These are phyloP conservation scores for Xylaria sp. DNA, from an alignment of 2,329 filamentous ascomycete genomes.

Conservation along the genomic window DNA sequence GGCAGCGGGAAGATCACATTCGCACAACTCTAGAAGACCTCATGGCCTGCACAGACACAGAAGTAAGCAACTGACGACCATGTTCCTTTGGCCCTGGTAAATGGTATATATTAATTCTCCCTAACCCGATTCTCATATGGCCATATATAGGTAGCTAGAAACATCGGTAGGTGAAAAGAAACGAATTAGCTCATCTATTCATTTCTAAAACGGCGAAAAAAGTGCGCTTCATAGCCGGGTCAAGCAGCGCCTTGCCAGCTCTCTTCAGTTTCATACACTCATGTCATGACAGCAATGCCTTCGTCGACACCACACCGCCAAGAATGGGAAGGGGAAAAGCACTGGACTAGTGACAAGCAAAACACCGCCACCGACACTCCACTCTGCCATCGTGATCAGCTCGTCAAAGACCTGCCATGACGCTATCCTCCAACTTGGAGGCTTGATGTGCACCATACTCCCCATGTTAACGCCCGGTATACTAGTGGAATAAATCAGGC, in stretches of 20 bases:
- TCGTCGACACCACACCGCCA: background rate
- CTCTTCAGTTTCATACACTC: constrained; percentile 2
- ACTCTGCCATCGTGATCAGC: background rate
- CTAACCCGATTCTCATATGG: background rate
- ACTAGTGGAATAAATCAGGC: constrained; percentile 20
- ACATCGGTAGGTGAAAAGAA: background rate
- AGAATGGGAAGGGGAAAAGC: background rate
- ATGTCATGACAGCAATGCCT: constrained; percentile 1
- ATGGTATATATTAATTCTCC: background rate
- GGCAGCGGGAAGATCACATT: background rate
- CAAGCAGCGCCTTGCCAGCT: background rate
- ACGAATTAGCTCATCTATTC: constrained; percentile 14
- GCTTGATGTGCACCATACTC: background rate
- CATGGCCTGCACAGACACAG: background rate
- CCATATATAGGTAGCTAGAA: constrained; percentile 2
- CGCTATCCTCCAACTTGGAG: background rate
- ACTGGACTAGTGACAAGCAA: background rate
- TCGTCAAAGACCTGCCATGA: background rate
- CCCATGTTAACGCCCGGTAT: constrained; percentile 1
- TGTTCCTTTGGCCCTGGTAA: background rate
- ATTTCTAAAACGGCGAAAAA: constrained; percentile 1
- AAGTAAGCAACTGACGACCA: background rate
- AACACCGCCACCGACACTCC: background rate
- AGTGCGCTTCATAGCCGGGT: background rate
- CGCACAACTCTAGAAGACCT: background rate